These are phyloP conservation scores for Trichoderma parareesei DNA, from an alignment of 495 filamentous ascomycete species.

Conservation along the genomic window DNA sequence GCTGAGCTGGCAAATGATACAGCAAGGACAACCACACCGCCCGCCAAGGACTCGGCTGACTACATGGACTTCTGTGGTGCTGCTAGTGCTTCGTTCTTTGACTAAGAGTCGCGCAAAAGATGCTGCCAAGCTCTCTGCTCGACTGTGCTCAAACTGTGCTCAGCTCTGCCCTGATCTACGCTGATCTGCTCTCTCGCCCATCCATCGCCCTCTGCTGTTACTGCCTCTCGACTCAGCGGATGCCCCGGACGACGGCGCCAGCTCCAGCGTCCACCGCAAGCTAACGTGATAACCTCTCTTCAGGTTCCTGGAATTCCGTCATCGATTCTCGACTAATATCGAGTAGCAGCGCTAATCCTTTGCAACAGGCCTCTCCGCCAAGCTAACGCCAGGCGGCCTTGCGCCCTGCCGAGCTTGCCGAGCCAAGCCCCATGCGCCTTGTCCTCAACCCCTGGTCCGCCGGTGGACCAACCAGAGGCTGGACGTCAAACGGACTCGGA, in stretches of 20 bases:
- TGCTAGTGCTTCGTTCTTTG: neutral
- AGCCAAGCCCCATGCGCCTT: neutral
- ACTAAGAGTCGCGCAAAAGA: no score
- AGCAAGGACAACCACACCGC: neutral
- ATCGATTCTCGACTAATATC: no score
- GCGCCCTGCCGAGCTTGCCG: conserved; percentile 1
- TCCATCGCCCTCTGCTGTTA: no score
- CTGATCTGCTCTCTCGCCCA: no score
- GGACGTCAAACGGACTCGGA: neutral
- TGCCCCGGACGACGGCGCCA: no score
- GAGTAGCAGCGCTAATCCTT: neutral
- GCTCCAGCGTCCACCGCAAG: no score
- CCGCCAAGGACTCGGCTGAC: neutral
- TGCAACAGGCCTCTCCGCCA: neutral
- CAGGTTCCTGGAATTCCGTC: no score
- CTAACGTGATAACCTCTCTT: no score
- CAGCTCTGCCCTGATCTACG: no score
- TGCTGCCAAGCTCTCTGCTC: neutral
- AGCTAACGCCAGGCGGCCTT: neutral
- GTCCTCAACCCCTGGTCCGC: no score
- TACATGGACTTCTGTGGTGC: neutral
- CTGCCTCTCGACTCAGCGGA: no score
- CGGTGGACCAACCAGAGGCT: neutral
- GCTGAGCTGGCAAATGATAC: neutral
- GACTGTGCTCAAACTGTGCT: no score